Evolutionary conservation across 441 rosid species (phyloP).

Genomic region (Bocquillonia castaneifolia): DNA sequence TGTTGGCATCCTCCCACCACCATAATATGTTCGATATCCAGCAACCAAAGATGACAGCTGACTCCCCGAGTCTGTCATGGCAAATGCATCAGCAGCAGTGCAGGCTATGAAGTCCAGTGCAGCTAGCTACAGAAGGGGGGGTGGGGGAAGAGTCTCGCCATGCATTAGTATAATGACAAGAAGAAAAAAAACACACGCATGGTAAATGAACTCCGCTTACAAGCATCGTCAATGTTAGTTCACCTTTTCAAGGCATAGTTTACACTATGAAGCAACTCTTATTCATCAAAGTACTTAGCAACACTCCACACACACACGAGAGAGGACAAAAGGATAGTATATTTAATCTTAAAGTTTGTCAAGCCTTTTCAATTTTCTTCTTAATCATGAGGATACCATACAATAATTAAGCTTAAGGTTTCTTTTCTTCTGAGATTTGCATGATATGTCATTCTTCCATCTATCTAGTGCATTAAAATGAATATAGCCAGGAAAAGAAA

Average conservation of each 20-base stretch:
- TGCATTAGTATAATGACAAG: neutral
- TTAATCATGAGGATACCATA: neutral
- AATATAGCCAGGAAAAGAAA: neutral
- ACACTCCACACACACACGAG: neutral
- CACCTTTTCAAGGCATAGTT: no score
- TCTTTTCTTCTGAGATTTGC: neutral
- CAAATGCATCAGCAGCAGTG: conserved; percentile 77
- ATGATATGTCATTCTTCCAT: neutral
- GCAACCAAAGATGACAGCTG: conserved; percentile 85
- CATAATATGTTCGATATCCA: conserved; percentile 82
- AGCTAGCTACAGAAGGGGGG: conserved; percentile 52
- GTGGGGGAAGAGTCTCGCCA: conserved; percentile 7
- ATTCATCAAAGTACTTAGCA: neutral
- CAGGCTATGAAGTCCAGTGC: conserved; percentile 89
- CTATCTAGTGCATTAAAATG: neutral
- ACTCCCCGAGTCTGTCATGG: conserved; percentile 97
- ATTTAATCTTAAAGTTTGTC: neutral
- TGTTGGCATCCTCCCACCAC: conserved; percentile 93
- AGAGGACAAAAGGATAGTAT: neutral
- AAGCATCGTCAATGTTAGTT: neutral
- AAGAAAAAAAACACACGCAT: neutral
- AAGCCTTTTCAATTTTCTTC: neutral
- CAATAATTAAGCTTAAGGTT: neutral
- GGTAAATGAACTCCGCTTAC: neutral
- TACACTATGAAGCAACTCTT: no score